phyloP scores from a whole-genome alignment of 345 rosid genomes.

The Physaria fendleri region DNA sequence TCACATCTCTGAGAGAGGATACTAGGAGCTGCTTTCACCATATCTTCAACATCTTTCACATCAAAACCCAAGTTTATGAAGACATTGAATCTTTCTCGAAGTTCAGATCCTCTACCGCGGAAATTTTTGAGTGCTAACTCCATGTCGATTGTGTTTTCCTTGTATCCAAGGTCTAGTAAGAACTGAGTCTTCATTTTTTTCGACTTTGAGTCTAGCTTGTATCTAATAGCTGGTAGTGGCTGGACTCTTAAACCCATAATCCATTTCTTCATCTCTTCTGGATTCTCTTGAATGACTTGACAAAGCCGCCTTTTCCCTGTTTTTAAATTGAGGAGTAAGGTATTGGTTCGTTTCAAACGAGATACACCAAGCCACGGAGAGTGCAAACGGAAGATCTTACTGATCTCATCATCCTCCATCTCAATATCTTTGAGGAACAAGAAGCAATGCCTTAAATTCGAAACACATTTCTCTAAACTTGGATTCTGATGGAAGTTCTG shows the following conservation, averaged over 20 bases:
- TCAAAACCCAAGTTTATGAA: conserved; percentile 53
- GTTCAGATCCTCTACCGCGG: conserved; percentile 56
- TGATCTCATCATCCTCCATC: conserved; percentile 48
- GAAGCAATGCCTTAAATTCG: conserved; percentile 52
- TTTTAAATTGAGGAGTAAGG: conserved; percentile 38
- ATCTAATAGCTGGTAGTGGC: conserved; percentile 32
- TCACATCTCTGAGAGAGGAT: conserved; percentile 47
- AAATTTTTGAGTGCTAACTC: conserved; percentile 43
- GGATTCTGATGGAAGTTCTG: conserved; percentile 40
- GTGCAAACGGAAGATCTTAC: conserved; percentile 39
- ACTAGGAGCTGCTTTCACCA: conserved; percentile 56
- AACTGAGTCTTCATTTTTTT: conserved; percentile 48
- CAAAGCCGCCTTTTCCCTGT: conserved; percentile 54
- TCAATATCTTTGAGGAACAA: conserved; percentile 46
- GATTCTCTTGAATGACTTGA: conserved; percentile 49
- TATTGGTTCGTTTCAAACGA: conserved; percentile 48
- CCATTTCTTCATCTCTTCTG: conserved; percentile 64
- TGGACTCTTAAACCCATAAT: conserved; percentile 38
- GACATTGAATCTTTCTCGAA: conserved; percentile 62
- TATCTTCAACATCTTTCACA: conserved; percentile 41
- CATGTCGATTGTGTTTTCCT: conserved; percentile 35
- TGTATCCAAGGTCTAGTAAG: conserved; percentile 47
- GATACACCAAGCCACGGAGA: conserved; percentile 38
- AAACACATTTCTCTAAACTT: conserved; percentile 36
- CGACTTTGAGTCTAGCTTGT: conserved; percentile 24